phyloP scores from a whole-genome alignment of 2,329 filamentous ascomycete genomes.

The Pseudocercospora musae region DNA sequence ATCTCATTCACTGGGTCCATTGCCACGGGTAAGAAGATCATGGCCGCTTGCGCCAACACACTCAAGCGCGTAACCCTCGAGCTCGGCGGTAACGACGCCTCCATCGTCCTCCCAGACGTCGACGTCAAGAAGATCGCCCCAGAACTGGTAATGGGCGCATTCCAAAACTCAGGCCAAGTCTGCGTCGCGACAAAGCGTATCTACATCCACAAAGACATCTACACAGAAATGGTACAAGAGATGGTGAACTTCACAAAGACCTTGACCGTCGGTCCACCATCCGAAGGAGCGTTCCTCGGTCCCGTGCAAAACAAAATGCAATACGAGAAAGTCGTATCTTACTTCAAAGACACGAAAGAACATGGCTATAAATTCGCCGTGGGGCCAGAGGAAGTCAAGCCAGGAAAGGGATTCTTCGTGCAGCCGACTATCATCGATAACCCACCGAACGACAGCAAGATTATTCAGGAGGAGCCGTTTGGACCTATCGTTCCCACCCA shows the following conservation, averaged over 20 bases:
- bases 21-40: conserved; percentile 59
- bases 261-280: conserved; percentile 43
- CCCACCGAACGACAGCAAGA: conserved; percentile 39
- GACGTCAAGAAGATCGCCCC: conserved; percentile 52
- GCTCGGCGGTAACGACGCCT: conserved; percentile 60
- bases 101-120: conserved; percentile 58
- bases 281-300: conserved; percentile 52
- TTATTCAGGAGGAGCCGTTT: conserved; percentile 51
- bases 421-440: conserved; percentile 48
- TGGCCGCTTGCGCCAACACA: conserved; percentile 54
- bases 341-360: conserved; percentile 39
- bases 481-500: conserved; percentile 49
- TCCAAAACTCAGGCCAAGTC: conserved; percentile 58
- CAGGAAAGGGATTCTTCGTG: conserved; percentile 42
- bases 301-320: conserved; percentile 58
- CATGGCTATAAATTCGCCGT: conserved; percentile 52
- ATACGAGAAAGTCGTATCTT: conserved; percentile 48
- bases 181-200: conserved; percentile 54
- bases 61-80: conserved; percentile 62
- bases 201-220: conserved; percentile 57
- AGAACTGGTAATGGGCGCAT: conserved; percentile 51
- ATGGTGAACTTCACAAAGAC: conserved; percentile 46
- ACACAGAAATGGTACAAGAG: conserved; percentile 46
- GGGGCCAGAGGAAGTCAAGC: conserved; percentile 50
- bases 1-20: conserved; percentile 63